Base-by-base conservation (phyloP, 768 basidiomycete genomes). In the Lentinula boryana region DNA sequence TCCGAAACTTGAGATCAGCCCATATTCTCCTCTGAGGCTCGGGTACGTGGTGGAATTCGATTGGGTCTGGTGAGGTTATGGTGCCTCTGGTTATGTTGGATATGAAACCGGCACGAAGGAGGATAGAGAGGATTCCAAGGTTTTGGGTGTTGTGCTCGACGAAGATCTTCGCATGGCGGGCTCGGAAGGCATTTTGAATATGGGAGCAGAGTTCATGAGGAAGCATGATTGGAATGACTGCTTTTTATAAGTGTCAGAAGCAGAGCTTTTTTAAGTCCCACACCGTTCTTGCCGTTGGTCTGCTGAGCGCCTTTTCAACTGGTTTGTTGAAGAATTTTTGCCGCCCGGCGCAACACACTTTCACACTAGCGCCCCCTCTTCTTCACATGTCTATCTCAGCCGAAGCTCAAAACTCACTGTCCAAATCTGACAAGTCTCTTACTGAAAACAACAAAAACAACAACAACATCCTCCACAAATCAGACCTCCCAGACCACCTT, bases 1-100 rank as follows among this genome's bases (percentile, higher is more conserved):
- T 86, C 54, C 96, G 84, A 76, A 96, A 95, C 75, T 99, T 99
- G 65, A 98, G 85, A 55, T 88, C 85, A 1, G 92, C 92, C 94
- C 96, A 97, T 73, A 98, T 91, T 40, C 94, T 85, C 35, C 82
- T 81, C 60, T 93, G 81, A 1, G 86, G 80, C 33, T 88, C 84
- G 63, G 79, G 76, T 10, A 80, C 86, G 1, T 68, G 63, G 60
- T 76, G 67, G 70, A 95, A 98, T 12, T 77, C 78, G 4, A 68
- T 63, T 0, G 95, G 94, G 16, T 82, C 82, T 1, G 94, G 85
- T 0, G 77, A 75, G 6, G 78, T 73, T 61, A 83, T 72, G 35
- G 91, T 90, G 3, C 94, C 94, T 32, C 93, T 86, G 2, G 92
- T 89, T 62, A 98, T 67, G 69, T 80, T 87, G 57, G 87, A 85